phyloP scores from a whole-genome alignment of 495 filamentous ascomycete genomes.

The Tuber aestivum region DNA sequence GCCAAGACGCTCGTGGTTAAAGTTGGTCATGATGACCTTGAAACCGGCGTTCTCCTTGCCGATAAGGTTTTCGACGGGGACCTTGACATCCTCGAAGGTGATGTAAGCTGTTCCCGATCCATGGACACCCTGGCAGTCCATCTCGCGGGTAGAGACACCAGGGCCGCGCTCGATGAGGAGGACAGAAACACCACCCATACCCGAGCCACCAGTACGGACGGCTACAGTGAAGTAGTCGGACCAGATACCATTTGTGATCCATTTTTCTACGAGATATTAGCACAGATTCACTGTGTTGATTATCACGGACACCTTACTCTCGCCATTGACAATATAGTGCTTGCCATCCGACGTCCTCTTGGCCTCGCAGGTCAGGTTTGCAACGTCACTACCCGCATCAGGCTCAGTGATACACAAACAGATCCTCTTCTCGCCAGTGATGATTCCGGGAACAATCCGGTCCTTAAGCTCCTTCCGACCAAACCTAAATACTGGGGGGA shows the following conservation, averaged over 20 bases:
- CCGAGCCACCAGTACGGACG: conserved; percentile 75
- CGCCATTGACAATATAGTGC: conserved; percentile 98
- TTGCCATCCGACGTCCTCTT: conserved; percentile 90
- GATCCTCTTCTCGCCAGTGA: conserved; percentile 90
- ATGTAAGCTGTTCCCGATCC: conserved; percentile 91
- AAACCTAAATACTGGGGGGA: conserved; percentile 85
- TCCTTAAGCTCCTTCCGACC: conserved; percentile 87
- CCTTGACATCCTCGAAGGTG: conserved; percentile 97
- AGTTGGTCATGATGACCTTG: conserved; percentile 97
- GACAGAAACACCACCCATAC: conserved; percentile 86
- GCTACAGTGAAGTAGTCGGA: conserved; percentile 95
- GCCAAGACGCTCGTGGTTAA: conserved; percentile 97
- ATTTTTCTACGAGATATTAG: conserved; percentile 58
- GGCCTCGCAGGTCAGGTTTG: conserved; percentile 89
- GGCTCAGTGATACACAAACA: conserved; percentile 83
- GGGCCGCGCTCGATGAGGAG: conserved; percentile 78
- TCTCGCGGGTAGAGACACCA: conserved; percentile 83
- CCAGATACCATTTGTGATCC: conserved; percentile 98
- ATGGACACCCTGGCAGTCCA: conserved; percentile 99
- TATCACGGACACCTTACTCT: conserved; percentile 49
- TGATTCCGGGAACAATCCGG: conserved; percentile 71
- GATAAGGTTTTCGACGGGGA: conserved; percentile 94
- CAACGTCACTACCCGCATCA: conserved; percentile 78
- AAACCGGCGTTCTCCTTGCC: conserved; percentile 99
- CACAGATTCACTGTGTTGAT: not conserved